Conservation (phyloP, 2,329 filamentous ascomycete genomes). For the Paramyrothecium sp. region DNA sequence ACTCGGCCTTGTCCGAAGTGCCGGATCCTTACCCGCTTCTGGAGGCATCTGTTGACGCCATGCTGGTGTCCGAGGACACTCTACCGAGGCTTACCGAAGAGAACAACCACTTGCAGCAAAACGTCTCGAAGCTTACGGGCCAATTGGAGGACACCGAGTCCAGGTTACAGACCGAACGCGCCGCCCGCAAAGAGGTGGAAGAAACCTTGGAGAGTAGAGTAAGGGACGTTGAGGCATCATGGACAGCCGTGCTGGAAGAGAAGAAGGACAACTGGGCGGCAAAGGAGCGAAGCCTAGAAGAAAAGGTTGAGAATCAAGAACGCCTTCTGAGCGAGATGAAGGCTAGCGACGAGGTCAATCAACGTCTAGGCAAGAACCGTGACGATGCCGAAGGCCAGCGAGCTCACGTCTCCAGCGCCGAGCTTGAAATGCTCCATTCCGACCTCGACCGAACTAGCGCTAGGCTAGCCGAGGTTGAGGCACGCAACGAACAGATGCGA, state of each 20-base stretch:
- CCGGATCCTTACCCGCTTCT: conserved; percentile 95
- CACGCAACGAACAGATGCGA: conserved; percentile 88
- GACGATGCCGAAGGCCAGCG: conserved; percentile 57
- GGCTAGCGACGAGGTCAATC: conserved; percentile 94
- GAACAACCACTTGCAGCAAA: conserved; percentile 82
- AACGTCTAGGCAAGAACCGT: conserved; percentile 76
- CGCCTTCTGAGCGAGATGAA: conserved; percentile 91
- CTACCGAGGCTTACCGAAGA: conserved; percentile 86
- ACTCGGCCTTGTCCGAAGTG: conserved; percentile 90
- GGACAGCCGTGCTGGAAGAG: conserved; percentile 86
- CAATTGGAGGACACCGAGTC: conserved; percentile 83
- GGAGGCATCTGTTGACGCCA: conserved; percentile 92
- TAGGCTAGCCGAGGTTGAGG: conserved; percentile 85
- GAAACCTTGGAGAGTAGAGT: conserved; percentile 74
- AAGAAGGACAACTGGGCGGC: conserved; percentile 96
- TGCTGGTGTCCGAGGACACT: conserved; percentile 89
- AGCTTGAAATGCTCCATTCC: conserved; percentile 89
- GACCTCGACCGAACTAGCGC: conserved; percentile 88
- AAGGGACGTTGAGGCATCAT: conserved; percentile 87
- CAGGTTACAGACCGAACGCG: conserved; percentile 75
- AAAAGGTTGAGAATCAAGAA: conserved; percentile 94
- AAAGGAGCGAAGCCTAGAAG: conserved; percentile 86
- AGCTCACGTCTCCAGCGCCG: conserved; percentile 75
- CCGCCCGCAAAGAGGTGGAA: conserved; percentile 72
- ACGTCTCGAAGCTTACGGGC: conserved; percentile 69